Base-by-base conservation (phyloP, 2,329 filamentous ascomycete species). In the Sclerotinia trifoliorum region DNA sequence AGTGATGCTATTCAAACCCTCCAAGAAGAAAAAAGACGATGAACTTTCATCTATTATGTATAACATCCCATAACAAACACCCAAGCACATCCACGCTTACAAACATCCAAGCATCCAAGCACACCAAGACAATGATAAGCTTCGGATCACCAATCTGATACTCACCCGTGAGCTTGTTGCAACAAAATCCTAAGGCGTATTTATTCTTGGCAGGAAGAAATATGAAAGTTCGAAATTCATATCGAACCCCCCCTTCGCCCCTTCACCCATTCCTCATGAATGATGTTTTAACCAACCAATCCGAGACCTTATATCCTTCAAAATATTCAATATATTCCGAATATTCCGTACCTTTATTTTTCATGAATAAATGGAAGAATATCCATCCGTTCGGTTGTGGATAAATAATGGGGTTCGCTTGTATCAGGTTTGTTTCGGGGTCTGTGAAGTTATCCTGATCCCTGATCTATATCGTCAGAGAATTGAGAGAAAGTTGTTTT, bases 111-210 rank as follows among this genome's bases (percentile, higher is more conserved):
- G 21, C 35, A 19, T 35, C 35, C 32, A 42, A 57, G 21, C 21
- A 57, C 24, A 57, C 55, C 55, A 57, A 57, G 55, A 57, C 55
- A 17, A 29, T n/a, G 35, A n/a, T n/a, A 57, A 57, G 55, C 32
- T 42, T 42, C 13, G 39, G 39, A 42, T 42, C 5, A 42, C 1
- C 39, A 42, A 42, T 42, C 39, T 42, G 39, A 17, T 17, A 15
- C 13, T 17, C 55, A 19, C 32, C 55, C 55, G 55, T 2, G n/a
- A 35, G 13, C 55, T 39, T 24, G 55, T 57, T 39, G 32, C 55
- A 57, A 56, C 54, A 57, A 1, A 24, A 32, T 21, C 8, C 55
- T 13, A 35, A n/a, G 32, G 55, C 55, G 55, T 24, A 39, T 15
- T 15, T 56, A 29, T 35, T 35, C 55, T 57, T 57, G 55, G 55